A percentile compares a stretch with the other conserved stretches of the same genome.
Evolutionary conservation across 345 rosid species (phyloP).

Genomic region (Microcos paniculata): DNA sequence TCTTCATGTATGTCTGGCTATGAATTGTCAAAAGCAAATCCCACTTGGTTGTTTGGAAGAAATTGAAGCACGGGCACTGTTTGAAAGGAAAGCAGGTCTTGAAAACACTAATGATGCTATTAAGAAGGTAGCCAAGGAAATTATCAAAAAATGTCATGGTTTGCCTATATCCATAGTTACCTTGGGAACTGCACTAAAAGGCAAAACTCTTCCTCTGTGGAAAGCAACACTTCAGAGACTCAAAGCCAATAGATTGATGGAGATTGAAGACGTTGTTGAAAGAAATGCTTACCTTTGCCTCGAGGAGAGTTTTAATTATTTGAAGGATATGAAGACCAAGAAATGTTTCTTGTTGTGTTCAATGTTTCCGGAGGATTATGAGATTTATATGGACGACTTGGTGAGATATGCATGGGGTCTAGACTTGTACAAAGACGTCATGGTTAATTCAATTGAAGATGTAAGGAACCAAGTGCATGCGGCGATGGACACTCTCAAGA

Average conservation of each 20-base stretch:
- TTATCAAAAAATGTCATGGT: too few species aligned
- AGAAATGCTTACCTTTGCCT: neutral
- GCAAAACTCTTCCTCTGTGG: too few species aligned
- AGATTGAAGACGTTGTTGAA: neutral
- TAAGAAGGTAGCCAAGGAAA: too few species aligned
- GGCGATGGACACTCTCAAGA: neutral
- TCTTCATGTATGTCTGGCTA: too few species aligned
- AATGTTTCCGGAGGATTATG: neutral
- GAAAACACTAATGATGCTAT: too few species aligned
- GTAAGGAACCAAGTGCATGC: neutral
- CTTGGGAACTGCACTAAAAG: too few species aligned
- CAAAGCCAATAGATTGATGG: neutral
- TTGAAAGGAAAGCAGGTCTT: too few species aligned
- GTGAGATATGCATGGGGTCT: slow-evolving; percentile 2
- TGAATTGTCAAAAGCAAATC: too few species aligned
- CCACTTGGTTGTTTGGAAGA: too few species aligned
- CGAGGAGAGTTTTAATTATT: neutral
- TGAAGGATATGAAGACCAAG: neutral
- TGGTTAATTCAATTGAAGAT: neutral
- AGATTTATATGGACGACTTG: neutral
- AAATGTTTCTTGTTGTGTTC: neutral
- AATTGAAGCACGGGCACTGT: too few species aligned
- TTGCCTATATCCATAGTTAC: too few species aligned
- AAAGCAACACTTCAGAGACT: neutral
- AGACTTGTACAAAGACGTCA: neutral